Conservation (phyloP, 768 basidiomycete genomes). For the Lepiota subincarnata region DNA sequence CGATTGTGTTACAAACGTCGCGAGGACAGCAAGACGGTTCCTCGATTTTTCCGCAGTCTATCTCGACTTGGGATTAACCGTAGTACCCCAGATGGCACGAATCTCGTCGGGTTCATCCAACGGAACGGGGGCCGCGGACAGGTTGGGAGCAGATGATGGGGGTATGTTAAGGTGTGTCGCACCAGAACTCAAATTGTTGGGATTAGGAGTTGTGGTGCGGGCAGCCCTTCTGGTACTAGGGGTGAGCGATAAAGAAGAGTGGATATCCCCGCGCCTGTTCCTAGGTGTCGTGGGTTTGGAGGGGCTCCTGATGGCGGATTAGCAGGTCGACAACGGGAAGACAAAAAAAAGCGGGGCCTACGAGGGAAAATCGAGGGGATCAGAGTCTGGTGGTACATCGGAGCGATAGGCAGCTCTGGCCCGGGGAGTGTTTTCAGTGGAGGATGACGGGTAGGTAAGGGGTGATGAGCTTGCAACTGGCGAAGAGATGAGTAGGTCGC, state of each 20-base stretch:
- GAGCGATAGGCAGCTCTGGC: too few species aligned
- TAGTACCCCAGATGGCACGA: constrained; percentile 96
- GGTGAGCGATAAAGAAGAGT: constrained; percentile 68
- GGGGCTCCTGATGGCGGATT: constrained; percentile 41
- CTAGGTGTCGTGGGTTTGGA: constrained; percentile 53
- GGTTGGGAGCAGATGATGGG: constrained; percentile 47
- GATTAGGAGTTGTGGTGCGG: constrained; percentile 21
- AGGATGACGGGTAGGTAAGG: too few species aligned
- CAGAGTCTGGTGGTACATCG: too few species aligned
- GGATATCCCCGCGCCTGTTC: constrained; percentile 86
- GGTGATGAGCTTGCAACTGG: too few species aligned
- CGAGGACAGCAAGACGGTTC: too few species aligned
- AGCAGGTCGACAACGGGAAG: too few species aligned
- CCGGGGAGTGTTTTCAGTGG: too few species aligned
- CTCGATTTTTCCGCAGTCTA: constrained; percentile 97
- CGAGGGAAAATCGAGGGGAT: too few species aligned
- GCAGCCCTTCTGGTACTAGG: constrained; percentile 40
- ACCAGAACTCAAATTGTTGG: constrained; percentile 53
- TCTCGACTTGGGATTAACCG: constrained; percentile 90
- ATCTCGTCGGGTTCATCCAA: constrained; percentile 80
- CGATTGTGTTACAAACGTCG: constrained; percentile 84
- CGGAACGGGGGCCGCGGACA: constrained; percentile 58
- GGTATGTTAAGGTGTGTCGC: constrained; percentile 54
- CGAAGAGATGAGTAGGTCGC: too few species aligned
- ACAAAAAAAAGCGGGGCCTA: too few species aligned